Percentiles rank a stretch among this genome's conserved stretches.
phyloP scores from a whole-genome alignment of 768 basidiomycete species.

The Coprinellus micaceus region DNA sequence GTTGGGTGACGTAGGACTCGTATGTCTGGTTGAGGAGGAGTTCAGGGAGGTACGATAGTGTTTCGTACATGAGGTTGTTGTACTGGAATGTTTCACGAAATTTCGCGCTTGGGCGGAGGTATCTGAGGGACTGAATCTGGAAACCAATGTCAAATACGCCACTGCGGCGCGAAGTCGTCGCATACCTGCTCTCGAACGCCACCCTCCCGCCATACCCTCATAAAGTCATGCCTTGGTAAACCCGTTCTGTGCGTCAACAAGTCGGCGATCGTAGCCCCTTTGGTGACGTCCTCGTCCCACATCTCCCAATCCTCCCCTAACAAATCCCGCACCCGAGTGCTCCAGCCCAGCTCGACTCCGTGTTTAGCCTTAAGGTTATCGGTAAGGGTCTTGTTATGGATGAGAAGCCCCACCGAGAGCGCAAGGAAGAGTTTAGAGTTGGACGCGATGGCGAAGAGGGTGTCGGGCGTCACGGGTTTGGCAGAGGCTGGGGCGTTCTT shows the following conservation, averaged over 20 bases:
- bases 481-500: no score
- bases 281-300: slow-evolving; percentile 32
- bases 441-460: slow-evolving; percentile 42
- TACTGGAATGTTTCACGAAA: slow-evolving; percentile 42
- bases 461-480: slow-evolving; percentile 37
- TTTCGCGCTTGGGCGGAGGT: slow-evolving; percentile 37
- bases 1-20: slow-evolving; percentile 35
- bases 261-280: slow-evolving; percentile 35
- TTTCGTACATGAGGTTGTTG: slow-evolving; percentile 45
- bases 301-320: slow-evolving; percentile 36
- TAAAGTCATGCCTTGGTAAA: slow-evolving; percentile 42
- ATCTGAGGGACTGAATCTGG: slow-evolving; percentile 34
- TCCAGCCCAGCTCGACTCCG: slow-evolving; percentile 32
- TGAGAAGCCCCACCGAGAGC: slow-evolving; percentile 35
- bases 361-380: slow-evolving; percentile 9
- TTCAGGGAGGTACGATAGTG: slow-evolving; percentile 35
- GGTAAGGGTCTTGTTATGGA: slow-evolving; percentile 33
- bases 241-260: slow-evolving; percentile 43
- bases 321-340: slow-evolving; percentile 31
- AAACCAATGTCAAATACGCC: neutral
- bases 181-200: slow-evolving; percentile 36
- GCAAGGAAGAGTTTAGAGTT: slow-evolving; percentile 42
- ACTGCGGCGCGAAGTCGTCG: neutral
- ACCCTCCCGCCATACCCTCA: slow-evolving; percentile 26
- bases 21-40: slow-evolving; percentile 37